Evolutionary conservation across 352 stramenopile genomes (phyloP).

Genomic region (Phytopythium oedochilum): DNA sequence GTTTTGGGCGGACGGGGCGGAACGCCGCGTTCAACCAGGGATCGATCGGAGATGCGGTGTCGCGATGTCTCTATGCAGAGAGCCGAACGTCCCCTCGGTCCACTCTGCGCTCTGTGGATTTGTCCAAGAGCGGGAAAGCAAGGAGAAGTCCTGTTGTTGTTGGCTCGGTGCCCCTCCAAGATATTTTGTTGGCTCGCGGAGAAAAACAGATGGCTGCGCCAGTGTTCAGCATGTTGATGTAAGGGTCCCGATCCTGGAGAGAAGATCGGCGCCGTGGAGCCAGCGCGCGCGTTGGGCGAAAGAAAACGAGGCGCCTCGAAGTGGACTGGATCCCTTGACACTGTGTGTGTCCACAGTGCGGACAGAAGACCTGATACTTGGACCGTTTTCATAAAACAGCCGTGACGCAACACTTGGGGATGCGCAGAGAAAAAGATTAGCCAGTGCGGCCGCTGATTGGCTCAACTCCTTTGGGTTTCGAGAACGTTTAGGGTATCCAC

Average conservation of each 20-base stretch:
- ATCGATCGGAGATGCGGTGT: neutral
- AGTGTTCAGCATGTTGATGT: neutral
- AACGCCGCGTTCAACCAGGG: neutral
- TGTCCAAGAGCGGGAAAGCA: no score
- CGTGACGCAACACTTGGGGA: neutral
- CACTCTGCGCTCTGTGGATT: no score
- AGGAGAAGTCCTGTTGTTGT: no score
- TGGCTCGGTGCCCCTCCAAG: constrained; percentile 1
- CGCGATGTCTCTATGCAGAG: constrained; percentile 1
- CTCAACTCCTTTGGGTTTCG: neutral
- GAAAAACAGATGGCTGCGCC: constrained; percentile 1
- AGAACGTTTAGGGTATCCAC: neutral
- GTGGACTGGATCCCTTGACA: no score
- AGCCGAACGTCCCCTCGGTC: no score
- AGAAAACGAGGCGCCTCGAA: neutral
- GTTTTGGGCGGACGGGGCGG: neutral
- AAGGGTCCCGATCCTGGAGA: neutral
- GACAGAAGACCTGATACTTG: constrained; percentile 18
- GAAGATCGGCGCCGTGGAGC: no score
- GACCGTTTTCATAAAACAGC: neutral
- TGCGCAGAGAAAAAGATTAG: constrained; percentile 23
- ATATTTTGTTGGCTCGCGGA: constrained; percentile 1
- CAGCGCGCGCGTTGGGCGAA: neutral
- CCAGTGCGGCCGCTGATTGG: constrained; percentile 14
- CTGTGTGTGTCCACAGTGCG: no score